A percentile compares a stretch with the other conserved stretches of the same genome.
Evolutionary conservation across 1,284 basidiomycete genomes (phyloP).

Genomic region (Malassezia slooffiae): DNA sequence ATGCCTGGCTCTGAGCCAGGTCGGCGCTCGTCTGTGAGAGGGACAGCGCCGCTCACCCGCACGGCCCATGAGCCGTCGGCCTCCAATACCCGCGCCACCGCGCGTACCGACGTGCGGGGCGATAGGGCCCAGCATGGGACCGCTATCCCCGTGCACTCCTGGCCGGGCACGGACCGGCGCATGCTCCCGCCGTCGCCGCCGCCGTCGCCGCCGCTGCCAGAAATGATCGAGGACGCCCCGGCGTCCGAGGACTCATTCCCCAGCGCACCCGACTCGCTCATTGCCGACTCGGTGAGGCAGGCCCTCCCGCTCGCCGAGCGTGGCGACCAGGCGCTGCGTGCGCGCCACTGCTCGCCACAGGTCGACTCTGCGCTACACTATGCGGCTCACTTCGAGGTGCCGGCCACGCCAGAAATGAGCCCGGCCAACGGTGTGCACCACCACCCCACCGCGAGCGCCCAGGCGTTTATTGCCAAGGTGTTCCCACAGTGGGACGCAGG

Average conservation of each 20-base stretch:
- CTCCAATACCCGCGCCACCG: neutral
- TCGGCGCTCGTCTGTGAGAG: slow-evolving; percentile 25
- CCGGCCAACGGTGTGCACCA: slow-evolving; percentile 29
- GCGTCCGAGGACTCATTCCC: too few species aligned
- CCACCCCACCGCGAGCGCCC: slow-evolving; percentile 22
- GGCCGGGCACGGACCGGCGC: too few species aligned
- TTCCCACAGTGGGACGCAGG: slow-evolving; percentile 20
- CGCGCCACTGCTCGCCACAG: too few species aligned
- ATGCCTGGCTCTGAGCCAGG: slow-evolving; percentile 17
- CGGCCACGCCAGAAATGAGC: slow-evolving; percentile 34
- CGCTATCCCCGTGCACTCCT: too few species aligned
- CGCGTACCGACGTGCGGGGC: too few species aligned
- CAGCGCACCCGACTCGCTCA: too few species aligned
- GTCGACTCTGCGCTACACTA: slow-evolving; percentile 7
- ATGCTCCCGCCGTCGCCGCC: slow-evolving; percentile 3
- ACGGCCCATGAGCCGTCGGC: neutral
- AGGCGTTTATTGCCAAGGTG: slow-evolving; percentile 25
- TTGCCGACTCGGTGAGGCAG: too few species aligned
- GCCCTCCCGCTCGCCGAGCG: too few species aligned
- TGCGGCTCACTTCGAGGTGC: slow-evolving; percentile 15
- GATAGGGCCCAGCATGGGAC: too few species aligned
- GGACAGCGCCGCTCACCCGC: slow-evolving; percentile 12
- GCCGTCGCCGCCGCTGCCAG: neutral
- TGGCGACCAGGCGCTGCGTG: too few species aligned
- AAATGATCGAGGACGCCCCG: too few species aligned